phyloP scores from a whole-genome alignment of 345 rosid species.

The Boechera divaricarpa region DNA sequence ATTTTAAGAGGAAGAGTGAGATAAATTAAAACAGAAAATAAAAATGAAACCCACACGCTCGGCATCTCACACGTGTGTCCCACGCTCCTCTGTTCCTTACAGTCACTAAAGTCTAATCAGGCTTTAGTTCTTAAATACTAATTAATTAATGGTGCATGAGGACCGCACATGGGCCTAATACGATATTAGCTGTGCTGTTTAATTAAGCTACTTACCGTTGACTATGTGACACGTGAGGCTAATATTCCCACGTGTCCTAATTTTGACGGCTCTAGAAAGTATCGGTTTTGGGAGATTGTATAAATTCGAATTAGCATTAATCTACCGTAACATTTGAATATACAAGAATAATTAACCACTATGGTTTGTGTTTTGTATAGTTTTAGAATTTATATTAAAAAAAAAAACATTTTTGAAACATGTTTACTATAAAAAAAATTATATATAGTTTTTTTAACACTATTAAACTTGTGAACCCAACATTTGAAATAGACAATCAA shows the following conservation, averaged over 20 bases:
- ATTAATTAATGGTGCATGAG: slow-evolving; percentile 29
- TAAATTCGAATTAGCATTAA: neutral
- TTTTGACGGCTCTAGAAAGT: slow-evolving; percentile 36
- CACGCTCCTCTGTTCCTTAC: neutral
- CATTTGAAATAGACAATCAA: neutral
- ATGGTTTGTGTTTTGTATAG: too few species aligned
- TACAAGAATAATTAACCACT: too few species aligned
- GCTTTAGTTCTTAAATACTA: neutral
- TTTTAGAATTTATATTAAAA: too few species aligned
- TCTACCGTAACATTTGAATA: too few species aligned
- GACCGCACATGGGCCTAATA: slow-evolving; percentile 23
- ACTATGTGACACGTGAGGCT: slow-evolving; percentile 41
- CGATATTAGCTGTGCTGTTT: slow-evolving; percentile 1
- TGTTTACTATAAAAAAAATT: too few species aligned
- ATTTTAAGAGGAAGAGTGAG: neutral
- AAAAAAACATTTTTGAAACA: too few species aligned
- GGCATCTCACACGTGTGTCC: slow-evolving; percentile 30
- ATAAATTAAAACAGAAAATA: neutral
- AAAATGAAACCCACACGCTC: slow-evolving; percentile 33
- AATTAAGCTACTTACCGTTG: slow-evolving; percentile 33
- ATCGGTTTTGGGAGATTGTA: slow-evolving; percentile 1
- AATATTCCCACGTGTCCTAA: slow-evolving; percentile 29
- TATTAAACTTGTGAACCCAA: neutral
- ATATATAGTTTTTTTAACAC: too few species aligned
- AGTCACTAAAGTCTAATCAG: slow-evolving; percentile 10